Conservation (phyloP, 176 grass and related monocot species). For the Ensete glaucum region DNA sequence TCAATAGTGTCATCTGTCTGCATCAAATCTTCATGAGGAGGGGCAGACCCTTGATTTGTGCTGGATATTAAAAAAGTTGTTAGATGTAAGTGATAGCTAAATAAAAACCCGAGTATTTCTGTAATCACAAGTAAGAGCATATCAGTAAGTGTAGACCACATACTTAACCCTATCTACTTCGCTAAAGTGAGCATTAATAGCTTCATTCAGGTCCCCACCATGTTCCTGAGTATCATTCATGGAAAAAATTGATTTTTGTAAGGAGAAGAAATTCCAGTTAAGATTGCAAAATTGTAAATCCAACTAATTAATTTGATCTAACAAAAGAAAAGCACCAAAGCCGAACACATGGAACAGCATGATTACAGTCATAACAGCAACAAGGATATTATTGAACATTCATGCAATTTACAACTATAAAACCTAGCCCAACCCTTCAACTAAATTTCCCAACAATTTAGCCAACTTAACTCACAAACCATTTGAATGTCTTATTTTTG, state of each 20-base stretch:
- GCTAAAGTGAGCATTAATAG: conserved; percentile 83
- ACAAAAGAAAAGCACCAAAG: neutral
- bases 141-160: conserved; percentile 21
- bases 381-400: neutral
- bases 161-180: conserved; percentile 69
- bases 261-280: neutral
- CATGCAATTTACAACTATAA: neutral
- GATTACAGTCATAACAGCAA: neutral
- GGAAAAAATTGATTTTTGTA: neutral
- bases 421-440: no score
- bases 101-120: neutral
- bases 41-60: conserved; percentile 32
- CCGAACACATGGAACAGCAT: no score
- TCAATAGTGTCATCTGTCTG: conserved; percentile 52
- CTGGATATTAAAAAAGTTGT: conserved; percentile 45
- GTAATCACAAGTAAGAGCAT: neutral
- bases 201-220: conserved; percentile 77
- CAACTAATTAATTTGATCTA: neutral
- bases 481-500: no score
- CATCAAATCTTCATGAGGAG: conserved; percentile 43
- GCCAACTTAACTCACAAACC: no score
- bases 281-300: neutral
- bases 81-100: neutral
- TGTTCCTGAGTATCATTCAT: conserved; percentile 44
- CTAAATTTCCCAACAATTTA: no score